These are phyloP conservation scores for Dendrobium nobile DNA, from an alignment of 106 monocot species.

Conservation along the genomic window DNA sequence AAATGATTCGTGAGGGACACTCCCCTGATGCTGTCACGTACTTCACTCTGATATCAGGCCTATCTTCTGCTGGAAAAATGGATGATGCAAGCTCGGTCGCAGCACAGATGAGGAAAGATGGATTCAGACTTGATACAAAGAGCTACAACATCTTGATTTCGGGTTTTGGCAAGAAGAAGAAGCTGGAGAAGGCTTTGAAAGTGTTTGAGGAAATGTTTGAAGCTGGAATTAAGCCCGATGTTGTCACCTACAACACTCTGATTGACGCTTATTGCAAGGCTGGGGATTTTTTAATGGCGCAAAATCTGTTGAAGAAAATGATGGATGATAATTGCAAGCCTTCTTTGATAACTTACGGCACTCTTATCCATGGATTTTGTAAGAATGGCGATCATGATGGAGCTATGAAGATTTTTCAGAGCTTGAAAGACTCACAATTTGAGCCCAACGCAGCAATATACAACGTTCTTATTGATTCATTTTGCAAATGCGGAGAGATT, in stretches of 20 bases:
- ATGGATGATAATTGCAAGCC: conserved; percentile 26
- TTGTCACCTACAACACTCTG: conserved; percentile 70
- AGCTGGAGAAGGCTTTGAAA: conserved; percentile 36
- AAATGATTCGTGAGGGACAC: conserved; percentile 52
- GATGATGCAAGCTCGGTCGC: conserved; percentile 49
- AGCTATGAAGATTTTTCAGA: conserved; percentile 44
- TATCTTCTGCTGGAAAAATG: conserved; percentile 39
- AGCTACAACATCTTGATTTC: conserved; percentile 67
- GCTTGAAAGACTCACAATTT: conserved; percentile 29
- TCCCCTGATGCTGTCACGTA: conserved; percentile 52
- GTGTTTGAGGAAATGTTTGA: conserved; percentile 53
- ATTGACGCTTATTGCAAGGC: conserved; percentile 43
- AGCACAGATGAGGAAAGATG: conserved; percentile 41
- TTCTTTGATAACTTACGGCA: conserved; percentile 64
- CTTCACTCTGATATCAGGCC: conserved; percentile 74
- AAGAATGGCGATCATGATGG: conserved; percentile 39
- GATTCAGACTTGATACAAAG: conserved; percentile 45
- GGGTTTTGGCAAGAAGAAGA: conserved; percentile 68
- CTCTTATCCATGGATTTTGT: conserved; percentile 72
- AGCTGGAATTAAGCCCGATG: conserved; percentile 43
- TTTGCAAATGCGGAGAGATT: conserved; percentile 25
- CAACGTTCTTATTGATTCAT: conserved; percentile 46
- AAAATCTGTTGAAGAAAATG: conserved; percentile 51
- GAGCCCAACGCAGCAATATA: conserved; percentile 48
- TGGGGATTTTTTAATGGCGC: conserved; percentile 45